Evolutionary conservation across 768 basidiomycete genomes (phyloP).

Genomic region (Suillus spraguei): DNA sequence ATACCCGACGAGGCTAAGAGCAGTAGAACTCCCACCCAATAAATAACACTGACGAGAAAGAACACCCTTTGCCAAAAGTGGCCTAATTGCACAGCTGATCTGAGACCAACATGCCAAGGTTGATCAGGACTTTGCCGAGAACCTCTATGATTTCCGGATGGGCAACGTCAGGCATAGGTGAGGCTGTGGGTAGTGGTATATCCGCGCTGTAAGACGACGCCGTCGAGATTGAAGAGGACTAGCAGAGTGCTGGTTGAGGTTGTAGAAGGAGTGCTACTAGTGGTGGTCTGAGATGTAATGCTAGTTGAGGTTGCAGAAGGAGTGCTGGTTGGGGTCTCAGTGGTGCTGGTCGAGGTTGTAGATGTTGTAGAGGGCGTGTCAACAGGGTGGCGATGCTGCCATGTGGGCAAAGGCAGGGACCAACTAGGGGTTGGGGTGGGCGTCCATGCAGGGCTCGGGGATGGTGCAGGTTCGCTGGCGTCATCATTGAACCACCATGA

Average conservation of each 20-base stretch:
- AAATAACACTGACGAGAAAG: conserved; percentile 1
- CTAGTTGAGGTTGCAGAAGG: not conserved
- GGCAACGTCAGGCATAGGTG: not conserved
- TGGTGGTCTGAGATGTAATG: not conserved
- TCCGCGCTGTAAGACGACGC: not conserved
- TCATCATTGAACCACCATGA: conserved; percentile 57
- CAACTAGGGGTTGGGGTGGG: not conserved
- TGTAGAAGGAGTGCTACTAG: not conserved
- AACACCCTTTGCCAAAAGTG: not conserved
- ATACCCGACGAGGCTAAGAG: not conserved
- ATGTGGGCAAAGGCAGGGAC: not conserved
- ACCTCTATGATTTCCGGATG: not conserved
- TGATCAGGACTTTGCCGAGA: not conserved
- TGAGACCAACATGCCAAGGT: not conserved
- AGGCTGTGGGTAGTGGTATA: not conserved
- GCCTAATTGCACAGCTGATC: not conserved
- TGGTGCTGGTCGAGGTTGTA: not conserved
- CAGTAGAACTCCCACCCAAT: not conserved
- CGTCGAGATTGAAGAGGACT: not conserved
- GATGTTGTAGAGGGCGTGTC: not conserved
- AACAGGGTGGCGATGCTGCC: not conserved
- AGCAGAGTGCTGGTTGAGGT: not conserved
- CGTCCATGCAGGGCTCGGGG: not conserved
- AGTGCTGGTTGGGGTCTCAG: not conserved
- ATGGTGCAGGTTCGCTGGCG: conserved; percentile 18